Base-by-base conservation (phyloP, 2,329 filamentous ascomycete species). In the Cladosporium sp. region DNA sequence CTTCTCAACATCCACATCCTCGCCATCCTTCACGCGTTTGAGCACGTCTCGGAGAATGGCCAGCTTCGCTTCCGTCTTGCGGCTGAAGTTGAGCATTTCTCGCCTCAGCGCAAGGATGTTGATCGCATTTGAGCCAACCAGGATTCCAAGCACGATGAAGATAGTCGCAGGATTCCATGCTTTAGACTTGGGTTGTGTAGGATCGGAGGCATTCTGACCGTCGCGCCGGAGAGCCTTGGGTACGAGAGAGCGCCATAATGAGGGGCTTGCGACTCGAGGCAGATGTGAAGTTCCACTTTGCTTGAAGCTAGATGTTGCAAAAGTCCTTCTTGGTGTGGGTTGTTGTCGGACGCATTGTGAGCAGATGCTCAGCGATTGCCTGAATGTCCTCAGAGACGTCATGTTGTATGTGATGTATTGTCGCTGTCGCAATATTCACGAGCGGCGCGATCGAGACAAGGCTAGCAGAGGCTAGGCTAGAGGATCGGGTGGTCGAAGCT, bases 81-180 rank as follows among this genome's bases (percentile, higher is more conserved):
- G 87, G 74, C 84, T 87, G 72, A 91, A 93, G 11, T 88, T 87
- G 36, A 85, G 83, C 74, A 89, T 90, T 60, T 93, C 89, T 72
- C 91, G 91, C 73, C 89, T 90, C 73, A 98, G 78, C 41, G 88
- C 85, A 74, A 99, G 90, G 84, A 95, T 91, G 74, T 97, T 92
- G 72, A 99, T 97, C 15, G 94, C 92, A 84, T 97, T 96, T 68
- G 92, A 97, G 4, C 96, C 96, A 70, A 98, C 94, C 69, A 98
- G 85, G 49, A 93, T 82, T 6, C 91, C 83, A 2, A 88, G 77
- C 66, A 86, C 74, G 66, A 94, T 87, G 79, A 90, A 93, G 67
- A 86, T 71, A 18, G 92, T 85, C 1, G 85, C 85, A 28, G 93
- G 84, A 24, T 83, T 82, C 78, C 80, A 81, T n/a, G 76, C 77